Evolutionary conservation across 2,329 filamentous ascomycete genomes (phyloP).

Genomic region (Aspergillus fumigatus): DNA sequence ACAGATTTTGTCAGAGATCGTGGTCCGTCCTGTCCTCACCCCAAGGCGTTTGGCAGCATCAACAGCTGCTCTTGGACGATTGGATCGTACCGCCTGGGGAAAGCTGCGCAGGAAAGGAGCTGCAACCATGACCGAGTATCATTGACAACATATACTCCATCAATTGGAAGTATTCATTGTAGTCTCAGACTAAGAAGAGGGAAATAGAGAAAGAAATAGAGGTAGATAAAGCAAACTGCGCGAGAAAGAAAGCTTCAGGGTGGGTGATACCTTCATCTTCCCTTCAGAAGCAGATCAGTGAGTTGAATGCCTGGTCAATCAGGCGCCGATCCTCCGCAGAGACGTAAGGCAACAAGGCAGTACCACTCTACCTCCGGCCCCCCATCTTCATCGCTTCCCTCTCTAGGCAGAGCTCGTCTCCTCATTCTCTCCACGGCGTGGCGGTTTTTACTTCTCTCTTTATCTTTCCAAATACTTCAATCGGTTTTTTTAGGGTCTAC

Average conservation of each 20-base stretch:
- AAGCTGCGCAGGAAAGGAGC: slow-evolving; percentile 28
- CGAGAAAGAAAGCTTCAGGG: slow-evolving; percentile 9
- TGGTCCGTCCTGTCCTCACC: background rate
- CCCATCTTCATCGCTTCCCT: slow-evolving; percentile 3
- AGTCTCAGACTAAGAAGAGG: background rate
- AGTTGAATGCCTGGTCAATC: slow-evolving; percentile 17
- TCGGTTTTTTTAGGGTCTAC: slow-evolving; percentile 3
- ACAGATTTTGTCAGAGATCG: background rate
- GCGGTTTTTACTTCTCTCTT: background rate
- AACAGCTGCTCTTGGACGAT: slow-evolving; percentile 3
- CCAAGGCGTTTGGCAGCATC: slow-evolving; percentile 6
- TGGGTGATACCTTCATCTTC: background rate
- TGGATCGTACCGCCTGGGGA: slow-evolving; percentile 18
- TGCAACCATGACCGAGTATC: slow-evolving; percentile 23
- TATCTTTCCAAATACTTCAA: background rate
- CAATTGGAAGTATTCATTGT: background rate
- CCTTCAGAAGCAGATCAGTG: slow-evolving; percentile 4
- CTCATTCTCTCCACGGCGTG: slow-evolving; percentile 1
- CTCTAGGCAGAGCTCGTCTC: background rate
- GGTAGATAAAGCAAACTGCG: background rate
- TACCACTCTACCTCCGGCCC: too few relatives aligned
- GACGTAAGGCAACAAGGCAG: slow-evolving; percentile 8
- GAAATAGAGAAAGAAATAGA: background rate
- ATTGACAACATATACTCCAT: background rate
- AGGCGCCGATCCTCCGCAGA: slow-evolving; percentile 13